Evolutionary conservation across 1,139 yeast genomes (phyloP).

Genomic region (Wickerhamiella pararugosa): DNA sequence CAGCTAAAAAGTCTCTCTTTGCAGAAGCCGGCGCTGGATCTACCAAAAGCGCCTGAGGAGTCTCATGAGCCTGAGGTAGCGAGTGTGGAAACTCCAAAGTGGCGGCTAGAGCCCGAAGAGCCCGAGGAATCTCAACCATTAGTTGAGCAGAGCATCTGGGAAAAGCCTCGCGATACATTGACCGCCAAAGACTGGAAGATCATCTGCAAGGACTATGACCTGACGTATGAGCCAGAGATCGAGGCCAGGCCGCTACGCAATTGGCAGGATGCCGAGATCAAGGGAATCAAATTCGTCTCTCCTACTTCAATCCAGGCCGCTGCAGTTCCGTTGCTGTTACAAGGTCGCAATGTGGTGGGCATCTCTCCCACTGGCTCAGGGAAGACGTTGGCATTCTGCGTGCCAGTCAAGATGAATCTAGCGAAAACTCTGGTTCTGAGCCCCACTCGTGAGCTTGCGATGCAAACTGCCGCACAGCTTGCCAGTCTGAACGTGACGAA

Average conservation of each 20-base stretch:
- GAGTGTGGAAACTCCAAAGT: neutral
- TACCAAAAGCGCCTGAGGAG: too few relatives aligned
- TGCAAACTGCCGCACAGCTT: conserved; percentile 63
- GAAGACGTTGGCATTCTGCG: conserved; percentile 69
- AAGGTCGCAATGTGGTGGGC: conserved; percentile 56
- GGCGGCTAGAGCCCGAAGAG: neutral
- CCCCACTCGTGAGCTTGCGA: conserved; percentile 88
- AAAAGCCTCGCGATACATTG: conserved; percentile 53
- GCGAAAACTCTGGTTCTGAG: conserved; percentile 51
- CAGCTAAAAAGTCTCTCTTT: neutral
- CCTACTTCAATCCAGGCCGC: conserved; percentile 91
- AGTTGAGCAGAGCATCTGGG: neutral
- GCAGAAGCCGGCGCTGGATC: too few relatives aligned
- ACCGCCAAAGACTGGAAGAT: conserved; percentile 80
- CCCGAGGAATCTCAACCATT: neutral
- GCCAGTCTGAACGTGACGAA: conserved; percentile 33
- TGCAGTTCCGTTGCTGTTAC: conserved; percentile 59
- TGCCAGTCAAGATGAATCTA: conserved; percentile 56
- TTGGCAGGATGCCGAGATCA: conserved; percentile 43
- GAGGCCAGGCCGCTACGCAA: conserved; percentile 47
- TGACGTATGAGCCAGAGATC: conserved; percentile 40
- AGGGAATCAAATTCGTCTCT: conserved; percentile 32
- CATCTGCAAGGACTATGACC: conserved; percentile 62
- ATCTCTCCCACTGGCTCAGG: conserved; percentile 97
- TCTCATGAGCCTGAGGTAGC: neutral